Evolutionary conservation across 164 flowering plant species (phyloP).

Genomic region (Kalanchoe fedtschenkoi): DNA sequence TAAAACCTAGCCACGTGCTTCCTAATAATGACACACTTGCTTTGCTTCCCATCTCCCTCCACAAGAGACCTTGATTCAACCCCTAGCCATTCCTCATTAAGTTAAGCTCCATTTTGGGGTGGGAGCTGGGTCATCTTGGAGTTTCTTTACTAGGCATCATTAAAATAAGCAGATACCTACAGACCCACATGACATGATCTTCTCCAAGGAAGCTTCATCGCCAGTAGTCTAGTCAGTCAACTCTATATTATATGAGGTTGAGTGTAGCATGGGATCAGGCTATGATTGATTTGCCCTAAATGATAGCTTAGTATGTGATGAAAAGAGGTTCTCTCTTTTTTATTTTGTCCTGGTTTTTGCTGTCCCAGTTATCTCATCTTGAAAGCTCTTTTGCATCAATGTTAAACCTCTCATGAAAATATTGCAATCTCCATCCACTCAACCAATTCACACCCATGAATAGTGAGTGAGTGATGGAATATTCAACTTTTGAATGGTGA

Average conservation of each 20-base stretch:
- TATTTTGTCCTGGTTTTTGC: too few relatives aligned
- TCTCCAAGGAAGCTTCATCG: not conserved
- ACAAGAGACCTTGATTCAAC: not conserved
- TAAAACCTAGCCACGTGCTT: not conserved
- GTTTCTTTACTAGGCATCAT: not conserved
- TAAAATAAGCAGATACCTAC: not conserved
- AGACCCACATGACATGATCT: too few relatives aligned
- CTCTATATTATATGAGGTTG: not conserved
- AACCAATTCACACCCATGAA: too few relatives aligned
- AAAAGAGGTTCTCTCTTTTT: too few relatives aligned
- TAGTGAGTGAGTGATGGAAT: not conserved
- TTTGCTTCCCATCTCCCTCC: not conserved
- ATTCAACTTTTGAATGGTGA: constrained; percentile 5
- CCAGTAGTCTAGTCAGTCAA: not conserved
- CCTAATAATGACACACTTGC: not conserved
- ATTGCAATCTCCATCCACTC: too few relatives aligned
- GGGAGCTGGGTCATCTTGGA: too few relatives aligned
- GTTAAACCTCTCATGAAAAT: too few relatives aligned
- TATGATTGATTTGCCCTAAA: too few relatives aligned
- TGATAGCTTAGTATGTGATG: not conserved
- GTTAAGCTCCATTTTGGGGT: not conserved
- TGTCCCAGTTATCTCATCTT: too few relatives aligned
- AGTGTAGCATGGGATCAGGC: not conserved
- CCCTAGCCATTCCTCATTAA: not conserved
- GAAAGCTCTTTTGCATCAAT: too few relatives aligned